Evolutionary conservation across 2,329 filamentous ascomycete species (phyloP), one percentile per base, ranked within the genome.

Genomic region (Phialocephala subalpina): DNA sequence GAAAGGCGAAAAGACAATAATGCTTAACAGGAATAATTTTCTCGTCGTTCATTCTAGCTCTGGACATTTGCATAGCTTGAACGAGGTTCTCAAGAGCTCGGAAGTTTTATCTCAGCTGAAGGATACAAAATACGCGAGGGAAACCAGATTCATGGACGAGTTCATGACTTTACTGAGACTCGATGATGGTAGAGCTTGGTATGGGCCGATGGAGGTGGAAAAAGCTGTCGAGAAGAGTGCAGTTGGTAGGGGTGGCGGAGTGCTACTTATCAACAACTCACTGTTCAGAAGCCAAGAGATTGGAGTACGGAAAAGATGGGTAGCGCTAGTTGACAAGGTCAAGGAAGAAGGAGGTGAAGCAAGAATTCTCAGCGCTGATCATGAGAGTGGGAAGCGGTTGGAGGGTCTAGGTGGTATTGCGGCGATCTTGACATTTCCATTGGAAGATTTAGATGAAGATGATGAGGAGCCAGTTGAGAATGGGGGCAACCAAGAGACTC

Each of bases 151-250:
- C 67, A 94, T 99, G 88, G 94, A 98, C 73, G 87, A 89, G 53
- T 94, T 98, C 76, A 89, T 92, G 73, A 86, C 89, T 0, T 83
- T 92, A 67, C 82, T 99, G 66, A 89, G 94, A 60, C 87, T 88
- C 66, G 94, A 98, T 69, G 94, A 97, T 70, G 92, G 92, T 2
- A 87, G 92, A 64, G 95, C 94, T 1, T 97, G 94, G 86, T 99
- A 99, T 78, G 96, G 96, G 0, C 87, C 91, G 0, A 86, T 84
- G 16, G 93, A 97, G 61, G 94, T 97, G 1, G 89, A 93, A 75
- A 87, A 87, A 67, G 95, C 95, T 0, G 90, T 97, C 3, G 89
- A 89, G 12, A 92, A 96, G 72, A 95, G 95, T 1, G 96, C 94
- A 0, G 93, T 98, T 0, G 94, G 94, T 0, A 86, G 91, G 16